These are phyloP conservation scores for Salix brachista DNA, from an alignment of 345 rosid species.

Conservation along the genomic window DNA sequence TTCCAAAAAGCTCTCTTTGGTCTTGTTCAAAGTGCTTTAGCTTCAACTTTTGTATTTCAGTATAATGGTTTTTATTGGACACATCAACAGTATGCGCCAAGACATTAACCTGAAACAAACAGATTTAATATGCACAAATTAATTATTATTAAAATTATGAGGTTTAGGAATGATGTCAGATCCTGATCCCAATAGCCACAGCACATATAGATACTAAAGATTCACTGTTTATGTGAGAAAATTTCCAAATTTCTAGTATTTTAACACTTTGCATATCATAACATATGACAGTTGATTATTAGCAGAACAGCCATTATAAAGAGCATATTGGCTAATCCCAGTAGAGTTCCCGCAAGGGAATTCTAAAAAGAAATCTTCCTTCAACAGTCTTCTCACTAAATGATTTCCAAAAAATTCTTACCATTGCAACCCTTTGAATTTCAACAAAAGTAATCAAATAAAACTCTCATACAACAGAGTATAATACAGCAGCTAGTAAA, in stretches of 20 bases:
- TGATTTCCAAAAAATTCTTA: not conserved
- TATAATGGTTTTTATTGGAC: slow-evolving; percentile 2
- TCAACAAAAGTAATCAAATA: too few relatives aligned
- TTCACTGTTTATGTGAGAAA: not conserved
- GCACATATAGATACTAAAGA: not conserved
- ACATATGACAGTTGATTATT: too few relatives aligned
- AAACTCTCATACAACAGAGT: too few relatives aligned
- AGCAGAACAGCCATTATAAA: not conserved
- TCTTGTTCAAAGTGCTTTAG: slow-evolving; percentile 51
- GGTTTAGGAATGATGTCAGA: not conserved
- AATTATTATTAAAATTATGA: not conserved
- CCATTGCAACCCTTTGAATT: too few relatives aligned
- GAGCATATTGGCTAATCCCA: not conserved
- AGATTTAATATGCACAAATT: not conserved
- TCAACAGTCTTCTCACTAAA: too few relatives aligned
- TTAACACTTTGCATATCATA: too few relatives aligned
- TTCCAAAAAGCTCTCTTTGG: slow-evolving; percentile 41
- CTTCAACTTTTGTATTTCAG: slow-evolving; percentile 33
- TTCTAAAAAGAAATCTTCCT: not conserved
- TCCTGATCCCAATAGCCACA: not conserved
- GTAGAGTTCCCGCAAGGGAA: not conserved
- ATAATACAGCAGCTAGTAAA: too few relatives aligned
- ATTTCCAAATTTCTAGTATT: too few relatives aligned
- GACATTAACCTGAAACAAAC: slow-evolving; percentile 55
- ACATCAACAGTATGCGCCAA: slow-evolving; percentile 57